A percentile compares a stretch with the other conserved stretches of the same genome.
These are phyloP conservation scores for Hemisphaericaspora lyxosophila DNA, from an alignment of 1,139 yeast genomes.

Conservation along the genomic window DNA sequence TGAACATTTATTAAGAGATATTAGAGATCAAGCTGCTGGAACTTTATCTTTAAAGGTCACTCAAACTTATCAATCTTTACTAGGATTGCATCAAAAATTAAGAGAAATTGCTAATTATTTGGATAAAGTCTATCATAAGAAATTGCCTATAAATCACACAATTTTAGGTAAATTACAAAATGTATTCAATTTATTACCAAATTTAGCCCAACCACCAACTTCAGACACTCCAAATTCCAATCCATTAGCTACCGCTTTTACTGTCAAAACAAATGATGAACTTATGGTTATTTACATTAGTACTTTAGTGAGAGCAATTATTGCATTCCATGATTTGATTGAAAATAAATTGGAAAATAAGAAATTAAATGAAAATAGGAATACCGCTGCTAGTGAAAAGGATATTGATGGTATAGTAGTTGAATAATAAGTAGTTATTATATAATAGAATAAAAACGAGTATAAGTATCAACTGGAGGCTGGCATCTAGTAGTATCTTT, in stretches of 20 bases:
- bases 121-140: slow-evolving; percentile 67
- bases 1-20: slow-evolving; percentile 90
- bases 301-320: slow-evolving; percentile 87
- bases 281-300: slow-evolving; percentile 90
- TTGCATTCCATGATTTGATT: slow-evolving; percentile 94
- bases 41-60: slow-evolving; percentile 83
- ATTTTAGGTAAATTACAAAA: slow-evolving; percentile 93
- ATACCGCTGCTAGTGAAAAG: neutral
- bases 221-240: slow-evolving; percentile 28
- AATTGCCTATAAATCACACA: slow-evolving; percentile 84
- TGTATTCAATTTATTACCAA: slow-evolving; percentile 89
- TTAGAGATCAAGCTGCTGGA: slow-evolving; percentile 96
- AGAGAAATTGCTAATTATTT: slow-evolving; percentile 78
- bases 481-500: no score
- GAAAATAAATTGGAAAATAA: slow-evolving; percentile 91
- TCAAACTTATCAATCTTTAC: slow-evolving; percentile 82
- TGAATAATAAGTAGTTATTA: slow-evolving; percentile 3
- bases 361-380: slow-evolving; percentile 43
- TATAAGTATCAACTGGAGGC: neutral
- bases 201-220: slow-evolving; percentile 42
- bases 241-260: slow-evolving; percentile 76
- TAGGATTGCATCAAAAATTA: slow-evolving; percentile 81
- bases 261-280: slow-evolving; percentile 92
- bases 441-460: slow-evolving; percentile 7
- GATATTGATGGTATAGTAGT: slow-evolving; percentile 1